Percentiles rank a stretch among this genome's conserved stretches.
Evolutionary conservation across 176 grass and related monocot genomes (phyloP).

Genomic region (Guadua angustifolia): DNA sequence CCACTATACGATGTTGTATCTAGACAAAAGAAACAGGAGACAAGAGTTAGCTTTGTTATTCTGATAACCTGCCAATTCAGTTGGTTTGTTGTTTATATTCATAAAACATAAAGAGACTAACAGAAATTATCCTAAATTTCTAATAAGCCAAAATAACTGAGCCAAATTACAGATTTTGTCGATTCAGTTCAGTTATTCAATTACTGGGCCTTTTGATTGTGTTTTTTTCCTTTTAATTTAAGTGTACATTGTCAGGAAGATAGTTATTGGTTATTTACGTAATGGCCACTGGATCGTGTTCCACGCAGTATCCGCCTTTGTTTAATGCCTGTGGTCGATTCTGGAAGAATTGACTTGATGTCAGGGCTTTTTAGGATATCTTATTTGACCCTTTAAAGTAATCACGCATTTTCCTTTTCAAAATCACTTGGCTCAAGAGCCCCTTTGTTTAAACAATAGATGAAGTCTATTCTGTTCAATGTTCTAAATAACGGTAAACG

Average conservation of each 20-base stretch:
- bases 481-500: too few relatives aligned
- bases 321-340: background rate
- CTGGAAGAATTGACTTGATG: background rate
- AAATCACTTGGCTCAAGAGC: background rate
- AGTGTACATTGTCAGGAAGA: background rate
- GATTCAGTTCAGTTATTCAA: slow-evolving; percentile 11
- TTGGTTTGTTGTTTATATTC: background rate
- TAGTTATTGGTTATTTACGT: background rate
- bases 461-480: background rate
- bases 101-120: background rate
- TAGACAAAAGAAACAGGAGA: background rate
- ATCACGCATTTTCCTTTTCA: slow-evolving; percentile 10
- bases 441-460: background rate
- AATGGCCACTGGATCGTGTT: background rate
- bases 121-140: background rate
- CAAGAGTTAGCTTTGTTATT: background rate
- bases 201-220: background rate
- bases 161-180: background rate
- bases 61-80: background rate
- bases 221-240: too few relatives aligned
- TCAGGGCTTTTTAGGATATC: background rate
- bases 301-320: background rate
- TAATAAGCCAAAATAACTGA: background rate
- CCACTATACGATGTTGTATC: background rate
- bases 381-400: background rate